phyloP scores from a whole-genome alignment of 1,284 basidiomycete species.

The Boletellus deceptivus region DNA sequence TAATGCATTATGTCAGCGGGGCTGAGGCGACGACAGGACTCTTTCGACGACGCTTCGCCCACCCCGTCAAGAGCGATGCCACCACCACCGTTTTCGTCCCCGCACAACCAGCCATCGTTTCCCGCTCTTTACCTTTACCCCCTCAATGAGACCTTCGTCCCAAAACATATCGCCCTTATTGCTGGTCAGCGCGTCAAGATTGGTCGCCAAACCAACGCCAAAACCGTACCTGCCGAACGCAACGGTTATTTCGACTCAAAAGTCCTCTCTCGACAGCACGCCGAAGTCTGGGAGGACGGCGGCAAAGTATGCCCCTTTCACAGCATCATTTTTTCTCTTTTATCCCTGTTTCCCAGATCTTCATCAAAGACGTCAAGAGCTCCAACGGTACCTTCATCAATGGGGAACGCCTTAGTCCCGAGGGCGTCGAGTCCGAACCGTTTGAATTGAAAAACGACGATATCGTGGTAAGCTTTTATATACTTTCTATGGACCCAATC shows the following conservation, averaged over 20 bases:
- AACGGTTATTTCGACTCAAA: constrained; percentile 99
- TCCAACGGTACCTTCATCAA: constrained; percentile 99
- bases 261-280: constrained; percentile 93
- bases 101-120: constrained; percentile 37
- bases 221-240: constrained; percentile 90
- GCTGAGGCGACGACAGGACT: constrained; percentile 11
- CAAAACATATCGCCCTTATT: constrained; percentile 90
- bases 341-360: constrained; percentile 60
- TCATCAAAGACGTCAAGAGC: constrained; percentile 97
- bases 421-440: constrained; percentile 91
- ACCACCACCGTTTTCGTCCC: constrained; percentile 38
- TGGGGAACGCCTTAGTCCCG: constrained; percentile 85
- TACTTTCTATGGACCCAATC: background rate
- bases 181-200: constrained; percentile 83
- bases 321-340: background rate
- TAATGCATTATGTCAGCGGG: constrained; percentile 10
- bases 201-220: constrained; percentile 96
- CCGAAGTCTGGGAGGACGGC: constrained; percentile 95
- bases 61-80: constrained; percentile 35
- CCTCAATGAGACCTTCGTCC: constrained; percentile 93
- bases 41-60: constrained; percentile 6
- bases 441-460: constrained; percentile 95
- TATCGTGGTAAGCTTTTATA: constrained; percentile 62
- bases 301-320: constrained; percentile 61
- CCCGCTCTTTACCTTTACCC: constrained; percentile 91